A percentile compares a stretch with the other conserved stretches of the same genome.
These are phyloP conservation scores for Candolleomyces efflorescens DNA, from an alignment of 768 basidiomycete species.

Conservation along the genomic window DNA sequence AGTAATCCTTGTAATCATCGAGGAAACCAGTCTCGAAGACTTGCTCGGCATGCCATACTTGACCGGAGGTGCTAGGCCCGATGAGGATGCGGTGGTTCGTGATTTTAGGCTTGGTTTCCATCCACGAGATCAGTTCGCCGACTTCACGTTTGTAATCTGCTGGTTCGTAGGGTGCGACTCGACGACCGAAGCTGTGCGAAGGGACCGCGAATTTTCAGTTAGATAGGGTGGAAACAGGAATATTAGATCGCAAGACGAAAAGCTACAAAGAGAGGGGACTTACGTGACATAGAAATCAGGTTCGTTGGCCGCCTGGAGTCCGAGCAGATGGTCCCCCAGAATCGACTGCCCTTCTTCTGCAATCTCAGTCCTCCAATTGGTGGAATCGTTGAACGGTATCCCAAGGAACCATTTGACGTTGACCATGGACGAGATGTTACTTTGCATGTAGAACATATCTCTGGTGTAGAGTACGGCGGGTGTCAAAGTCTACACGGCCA, in stretches of 20 bases:
- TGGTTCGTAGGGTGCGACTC: slow-evolving; percentile 22
- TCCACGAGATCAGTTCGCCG: slow-evolving; percentile 16
- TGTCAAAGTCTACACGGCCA: slow-evolving; percentile 69
- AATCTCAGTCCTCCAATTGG: slow-evolving; percentile 49
- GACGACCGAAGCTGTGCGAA: slow-evolving; percentile 34
- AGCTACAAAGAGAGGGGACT: background rate
- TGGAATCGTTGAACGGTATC: slow-evolving; percentile 66
- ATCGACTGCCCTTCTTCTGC: slow-evolving; percentile 61
- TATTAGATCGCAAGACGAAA: too few relatives aligned
- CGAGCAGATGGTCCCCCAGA: slow-evolving; percentile 63
- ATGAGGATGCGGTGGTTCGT: slow-evolving; percentile 37
- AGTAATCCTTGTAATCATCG: slow-evolving; percentile 32
- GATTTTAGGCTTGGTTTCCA: slow-evolving; percentile 22
- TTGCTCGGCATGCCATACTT: slow-evolving; percentile 40
- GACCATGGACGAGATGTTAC: slow-evolving; percentile 55
- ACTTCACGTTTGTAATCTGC: slow-evolving; percentile 5
- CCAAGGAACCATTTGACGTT: slow-evolving; percentile 67
- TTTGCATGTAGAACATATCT: slow-evolving; percentile 64
- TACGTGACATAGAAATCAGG: slow-evolving; percentile 42
- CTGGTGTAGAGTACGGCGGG: slow-evolving; percentile 60
- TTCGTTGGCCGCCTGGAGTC: slow-evolving; percentile 73
- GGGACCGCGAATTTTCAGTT: too few relatives aligned
- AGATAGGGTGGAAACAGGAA: too few relatives aligned
- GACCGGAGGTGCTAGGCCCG: slow-evolving; percentile 56
- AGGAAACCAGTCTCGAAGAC: slow-evolving; percentile 49